These are phyloP conservation scores for Aspergillus fijiensis DNA, from an alignment of 2,329 filamentous ascomycete species.

Conservation along the genomic window DNA sequence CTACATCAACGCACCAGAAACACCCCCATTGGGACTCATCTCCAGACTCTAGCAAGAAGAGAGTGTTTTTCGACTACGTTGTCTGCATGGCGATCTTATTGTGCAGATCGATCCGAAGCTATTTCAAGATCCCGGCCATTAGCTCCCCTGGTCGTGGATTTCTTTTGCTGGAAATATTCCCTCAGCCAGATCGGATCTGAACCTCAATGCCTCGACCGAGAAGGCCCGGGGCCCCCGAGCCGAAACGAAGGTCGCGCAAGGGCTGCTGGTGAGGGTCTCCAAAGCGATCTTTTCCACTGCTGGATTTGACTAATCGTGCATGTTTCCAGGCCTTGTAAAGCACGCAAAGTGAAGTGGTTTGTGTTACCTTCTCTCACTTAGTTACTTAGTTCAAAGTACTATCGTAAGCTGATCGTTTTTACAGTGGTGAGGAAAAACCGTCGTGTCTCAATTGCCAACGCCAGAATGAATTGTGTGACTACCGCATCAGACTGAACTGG, in stretches of 20 bases:
- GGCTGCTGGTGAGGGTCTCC: constrained; percentile 61
- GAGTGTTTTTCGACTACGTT: constrained; percentile 1
- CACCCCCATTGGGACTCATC: constrained; percentile 7
- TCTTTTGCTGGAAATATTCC: constrained; percentile 15
- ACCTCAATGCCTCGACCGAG: constrained; percentile 62
- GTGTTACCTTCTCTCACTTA: constrained; percentile 4
- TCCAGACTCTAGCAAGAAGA: constrained; percentile 10
- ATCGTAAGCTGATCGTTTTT: constrained; percentile 14
- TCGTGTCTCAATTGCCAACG: constrained; percentile 70
- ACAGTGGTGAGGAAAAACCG: constrained; percentile 72
- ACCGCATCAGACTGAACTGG: constrained; percentile 79
- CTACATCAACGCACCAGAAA: constrained; percentile 28
- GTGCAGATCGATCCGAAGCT: constrained; percentile 21
- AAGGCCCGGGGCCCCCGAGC: constrained; percentile 62
- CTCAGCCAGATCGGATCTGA: constrained; percentile 20
- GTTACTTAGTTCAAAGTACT: not conserved
- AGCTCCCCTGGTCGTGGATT: constrained; percentile 19
- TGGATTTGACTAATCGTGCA: constrained; percentile 2
- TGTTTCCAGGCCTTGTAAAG: constrained; percentile 69
- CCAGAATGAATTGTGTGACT: constrained; percentile 73
- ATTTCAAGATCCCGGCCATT: constrained; percentile 21
- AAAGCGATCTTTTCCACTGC: constrained; percentile 13
- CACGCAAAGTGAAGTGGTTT: constrained; percentile 74
- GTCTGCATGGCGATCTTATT: constrained; percentile 28
- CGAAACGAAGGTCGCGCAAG: constrained; percentile 66